phyloP scores from a whole-genome alignment of 164 flowering plant species.

The Taxillus chinensis region DNA sequence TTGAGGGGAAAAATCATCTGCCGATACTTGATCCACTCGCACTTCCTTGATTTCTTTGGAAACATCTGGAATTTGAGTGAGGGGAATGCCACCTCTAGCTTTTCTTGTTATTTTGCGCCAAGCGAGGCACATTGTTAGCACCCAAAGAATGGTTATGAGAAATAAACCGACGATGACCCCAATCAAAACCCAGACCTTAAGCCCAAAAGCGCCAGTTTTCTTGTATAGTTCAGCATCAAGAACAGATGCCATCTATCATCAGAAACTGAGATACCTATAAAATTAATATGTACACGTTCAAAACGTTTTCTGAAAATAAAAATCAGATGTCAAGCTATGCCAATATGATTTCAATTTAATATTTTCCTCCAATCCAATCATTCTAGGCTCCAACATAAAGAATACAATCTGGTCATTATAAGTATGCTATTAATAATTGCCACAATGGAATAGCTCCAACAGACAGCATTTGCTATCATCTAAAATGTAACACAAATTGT shows the following conservation, averaged over 20 bases:
- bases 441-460: neutral
- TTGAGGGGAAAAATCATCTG: conserved; percentile 38
- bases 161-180: conserved; percentile 43
- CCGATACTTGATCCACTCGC: conserved; percentile 47
- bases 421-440: neutral
- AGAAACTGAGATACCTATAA: conserved; percentile 8
- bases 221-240: conserved; percentile 37
- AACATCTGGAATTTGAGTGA: conserved; percentile 47
- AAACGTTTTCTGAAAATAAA: neutral
- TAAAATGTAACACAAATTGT: too few relatives aligned
- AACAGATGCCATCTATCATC: conserved; percentile 27
- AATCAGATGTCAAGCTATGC: neutral
- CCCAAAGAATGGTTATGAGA: conserved; percentile 38
- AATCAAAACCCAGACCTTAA: conserved; percentile 63
- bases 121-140: conserved; percentile 37
- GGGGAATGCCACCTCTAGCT: conserved; percentile 27
- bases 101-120: conserved; percentile 42
- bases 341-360: neutral
- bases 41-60: conserved; percentile 74
- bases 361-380: neutral
- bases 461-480: conserved; percentile 2
- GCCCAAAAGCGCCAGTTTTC: conserved; percentile 30
- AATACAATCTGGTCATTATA: neutral
- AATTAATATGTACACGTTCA: neutral
- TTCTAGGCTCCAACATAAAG: neutral